phyloP scores from a whole-genome alignment of 116 monocot genomes.

The Iris pallida region DNA sequence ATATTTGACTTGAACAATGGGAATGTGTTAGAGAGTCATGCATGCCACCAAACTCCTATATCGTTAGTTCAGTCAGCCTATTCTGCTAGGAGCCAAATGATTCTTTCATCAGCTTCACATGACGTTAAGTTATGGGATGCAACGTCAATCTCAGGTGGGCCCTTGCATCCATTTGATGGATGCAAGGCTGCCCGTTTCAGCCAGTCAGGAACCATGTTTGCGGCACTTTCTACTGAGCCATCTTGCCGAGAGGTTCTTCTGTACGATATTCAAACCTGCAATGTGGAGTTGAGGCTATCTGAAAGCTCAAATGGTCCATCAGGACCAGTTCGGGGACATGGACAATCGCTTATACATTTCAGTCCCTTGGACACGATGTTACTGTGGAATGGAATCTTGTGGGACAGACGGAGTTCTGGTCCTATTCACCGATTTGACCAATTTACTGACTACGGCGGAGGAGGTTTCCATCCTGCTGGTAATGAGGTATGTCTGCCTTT shows the following conservation, averaged over 20 bases:
- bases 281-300: conserved; percentile 45
- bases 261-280: conserved; percentile 82
- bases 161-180: conserved; percentile 85
- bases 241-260: conserved; percentile 69
- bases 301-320: conserved; percentile 34
- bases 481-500: conserved; percentile 65
- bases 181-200: conserved; percentile 90
- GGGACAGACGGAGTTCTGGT: conserved; percentile 67
- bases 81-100: conserved; percentile 45
- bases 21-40: conserved; percentile 58
- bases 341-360: conserved; percentile 79
- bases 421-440: conserved; percentile 91
- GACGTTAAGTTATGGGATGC: conserved; percentile 94
- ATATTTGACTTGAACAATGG: conserved; percentile 76
- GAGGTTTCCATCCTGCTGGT: conserved; percentile 97
- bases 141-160: conserved; percentile 59
- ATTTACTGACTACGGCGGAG: conserved; percentile 96
- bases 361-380: conserved; percentile 76
- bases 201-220: conserved; percentile 74
- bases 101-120: conserved; percentile 68
- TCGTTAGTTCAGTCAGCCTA: conserved; percentile 62
- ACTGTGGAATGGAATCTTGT: conserved; percentile 93
- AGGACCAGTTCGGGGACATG: conserved; percentile 38
- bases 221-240: conserved; percentile 64
- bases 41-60: conserved; percentile 63